A percentile compares a stretch with the other conserved stretches of the same genome.
phyloP scores from a whole-genome alignment of 2,329 filamentous ascomycete genomes.

The Trichoderma guizhouense region DNA sequence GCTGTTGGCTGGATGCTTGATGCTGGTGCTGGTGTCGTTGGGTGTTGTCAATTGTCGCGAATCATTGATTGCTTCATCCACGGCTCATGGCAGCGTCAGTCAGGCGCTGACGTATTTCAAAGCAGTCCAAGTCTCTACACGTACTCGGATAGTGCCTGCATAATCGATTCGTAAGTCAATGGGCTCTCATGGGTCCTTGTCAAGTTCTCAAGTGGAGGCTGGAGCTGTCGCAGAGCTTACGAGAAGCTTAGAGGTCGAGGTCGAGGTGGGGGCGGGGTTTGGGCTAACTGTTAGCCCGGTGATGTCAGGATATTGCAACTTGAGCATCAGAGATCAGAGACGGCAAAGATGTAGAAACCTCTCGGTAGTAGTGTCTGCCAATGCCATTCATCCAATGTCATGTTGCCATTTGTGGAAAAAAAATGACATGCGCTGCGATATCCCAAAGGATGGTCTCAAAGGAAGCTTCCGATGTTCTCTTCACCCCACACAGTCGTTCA shows the following conservation, averaged over 20 bases:
- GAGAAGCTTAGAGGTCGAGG: background rate
- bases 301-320: conserved; percentile 5
- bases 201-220: background rate
- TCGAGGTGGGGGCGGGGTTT: conserved; percentile 8
- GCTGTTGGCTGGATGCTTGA: background rate
- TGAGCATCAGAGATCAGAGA: background rate
- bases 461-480: too few species aligned
- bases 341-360: background rate
- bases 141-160: background rate
- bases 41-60: background rate
- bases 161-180: background rate
- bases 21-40: background rate
- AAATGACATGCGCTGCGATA: too few species aligned
- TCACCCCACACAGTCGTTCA: too few species aligned
- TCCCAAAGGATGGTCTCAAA: too few species aligned
- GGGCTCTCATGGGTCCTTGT: background rate
- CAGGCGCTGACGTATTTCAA: background rate
- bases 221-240: background rate
- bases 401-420: background rate
- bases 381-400: background rate
- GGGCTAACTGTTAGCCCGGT: background rate
- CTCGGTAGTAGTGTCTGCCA: background rate
- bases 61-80: background rate
- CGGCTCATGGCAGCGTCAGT: background rate
- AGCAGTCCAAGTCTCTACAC: background rate